These are phyloP conservation scores for Rhizophora apiculata DNA, from an alignment of 345 rosid species.

Conservation along the genomic window DNA sequence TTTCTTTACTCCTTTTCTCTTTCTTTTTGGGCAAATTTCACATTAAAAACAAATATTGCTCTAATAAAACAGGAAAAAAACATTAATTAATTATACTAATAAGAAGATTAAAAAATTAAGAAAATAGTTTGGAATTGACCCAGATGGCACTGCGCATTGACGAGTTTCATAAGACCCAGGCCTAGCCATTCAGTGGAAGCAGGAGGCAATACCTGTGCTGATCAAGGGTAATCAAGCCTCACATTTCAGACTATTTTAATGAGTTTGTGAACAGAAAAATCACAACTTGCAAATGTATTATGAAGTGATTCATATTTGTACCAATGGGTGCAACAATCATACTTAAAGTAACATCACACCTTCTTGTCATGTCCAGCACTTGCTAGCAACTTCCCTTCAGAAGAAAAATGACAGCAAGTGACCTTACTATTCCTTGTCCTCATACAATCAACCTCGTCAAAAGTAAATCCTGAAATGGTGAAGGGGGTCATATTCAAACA, in stretches of 20 bases:
- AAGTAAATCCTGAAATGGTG: slow-evolving; percentile 48
- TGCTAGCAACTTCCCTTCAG: slow-evolving; percentile 70
- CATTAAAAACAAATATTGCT: no score
- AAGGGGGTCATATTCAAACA: not conserved
- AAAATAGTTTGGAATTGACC: no score
- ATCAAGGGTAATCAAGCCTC: not conserved
- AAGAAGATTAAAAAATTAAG: no score
- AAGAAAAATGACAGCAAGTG: slow-evolving; percentile 79
- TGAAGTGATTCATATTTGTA: not conserved
- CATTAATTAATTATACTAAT: no score
- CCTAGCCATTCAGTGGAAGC: not conserved
- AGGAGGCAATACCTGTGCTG: not conserved
- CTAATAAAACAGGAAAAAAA: no score
- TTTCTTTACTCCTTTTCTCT: no score
- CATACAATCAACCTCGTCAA: slow-evolving; percentile 57
- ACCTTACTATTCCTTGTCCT: slow-evolving; percentile 56
- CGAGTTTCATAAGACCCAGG: no score
- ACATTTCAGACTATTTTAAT: not conserved
- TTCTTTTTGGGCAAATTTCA: no score
- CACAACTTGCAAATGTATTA: not conserved
- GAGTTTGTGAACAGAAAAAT: not conserved
- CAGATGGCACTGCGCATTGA: no score
- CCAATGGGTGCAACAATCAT: not conserved
- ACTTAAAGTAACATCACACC: slow-evolving; percentile 28
- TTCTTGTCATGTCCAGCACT: slow-evolving; percentile 74